Conservation (phyloP, 176 grass and related monocot species). For the Eremochloa ophiuroides region DNA sequence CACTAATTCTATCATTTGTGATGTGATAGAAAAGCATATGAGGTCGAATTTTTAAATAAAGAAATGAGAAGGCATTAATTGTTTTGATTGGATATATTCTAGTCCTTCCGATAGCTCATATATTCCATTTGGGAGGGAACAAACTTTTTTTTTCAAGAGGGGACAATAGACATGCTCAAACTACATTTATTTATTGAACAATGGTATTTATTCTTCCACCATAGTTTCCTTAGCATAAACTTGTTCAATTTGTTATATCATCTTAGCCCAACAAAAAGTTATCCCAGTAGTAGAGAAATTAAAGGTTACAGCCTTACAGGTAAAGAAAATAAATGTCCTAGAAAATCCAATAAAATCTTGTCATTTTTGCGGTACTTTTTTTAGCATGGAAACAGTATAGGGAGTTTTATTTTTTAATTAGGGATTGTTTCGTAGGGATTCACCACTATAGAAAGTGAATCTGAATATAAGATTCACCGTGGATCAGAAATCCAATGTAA, state of each 20-base stretch:
- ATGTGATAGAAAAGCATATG: background rate
- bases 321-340: background rate
- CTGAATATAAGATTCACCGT: no score
- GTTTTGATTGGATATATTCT: background rate
- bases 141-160: background rate
- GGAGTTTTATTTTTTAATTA: no score
- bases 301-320: no score
- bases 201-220: background rate
- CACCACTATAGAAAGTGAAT: no score
- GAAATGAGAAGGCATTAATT: background rate
- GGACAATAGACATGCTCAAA: background rate
- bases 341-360: background rate
- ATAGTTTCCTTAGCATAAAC: background rate
- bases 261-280: background rate
- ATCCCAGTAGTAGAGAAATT: background rate
- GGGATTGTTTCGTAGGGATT: no score
- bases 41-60: background rate
- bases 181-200: background rate
- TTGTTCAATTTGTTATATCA: background rate
- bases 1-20: background rate
- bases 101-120: background rate
- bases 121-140: background rate
- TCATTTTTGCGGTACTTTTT: background rate
- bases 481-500: no score
- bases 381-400: background rate